Base-by-base conservation (phyloP, 2,329 filamentous ascomycete genomes). In the Cercospora citrullina region DNA sequence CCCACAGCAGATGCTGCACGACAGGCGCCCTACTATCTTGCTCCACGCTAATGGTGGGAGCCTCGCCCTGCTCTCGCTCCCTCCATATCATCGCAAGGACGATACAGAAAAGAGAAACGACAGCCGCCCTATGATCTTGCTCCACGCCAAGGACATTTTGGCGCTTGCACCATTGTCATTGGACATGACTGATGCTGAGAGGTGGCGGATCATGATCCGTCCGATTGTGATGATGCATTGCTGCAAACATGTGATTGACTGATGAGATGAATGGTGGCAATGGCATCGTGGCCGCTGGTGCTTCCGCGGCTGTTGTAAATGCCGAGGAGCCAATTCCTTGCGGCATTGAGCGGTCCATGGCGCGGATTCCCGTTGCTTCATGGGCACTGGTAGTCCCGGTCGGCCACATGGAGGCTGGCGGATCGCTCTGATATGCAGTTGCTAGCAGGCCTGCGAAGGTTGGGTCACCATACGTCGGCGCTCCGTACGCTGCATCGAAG, bases 11-110 rank as follows among this genome's bases (percentile, higher is more conserved):
- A 62, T 5, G 16, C 23, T 48, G 21, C 60, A 31, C 60, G 2
- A 62, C 39, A 62, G 60, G 60, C 60, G 60, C 60, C 60, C 60
- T 62, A 62, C 60, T 62, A 62, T 62, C 60, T 62, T 62, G 60
- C 60, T 62, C 60, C 60, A 62, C 60, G 60, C 60, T 62, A 18
- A 62, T 62, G 60, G 60, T 62, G 60, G 60, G 60, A 62, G 60
- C 60, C 60, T 62, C 60, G 60, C 60, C 60, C 39, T 62, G 60
- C 60, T 48, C 39, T 51, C 60, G 60, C 9, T n/a, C 60, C 42
- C 7, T 31, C 60, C 31, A 21, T 42, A 6, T 14, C 42, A 28
- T 31, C 60, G 31, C 28, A 7, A 62, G 5, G 26, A 62, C 60
- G 21, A 62, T 28, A 42, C 8, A 21, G 28, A 48, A 62, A 12